Conservation (phyloP, 2,329 filamentous ascomycete species). For the Fusarium temperatum region DNA sequence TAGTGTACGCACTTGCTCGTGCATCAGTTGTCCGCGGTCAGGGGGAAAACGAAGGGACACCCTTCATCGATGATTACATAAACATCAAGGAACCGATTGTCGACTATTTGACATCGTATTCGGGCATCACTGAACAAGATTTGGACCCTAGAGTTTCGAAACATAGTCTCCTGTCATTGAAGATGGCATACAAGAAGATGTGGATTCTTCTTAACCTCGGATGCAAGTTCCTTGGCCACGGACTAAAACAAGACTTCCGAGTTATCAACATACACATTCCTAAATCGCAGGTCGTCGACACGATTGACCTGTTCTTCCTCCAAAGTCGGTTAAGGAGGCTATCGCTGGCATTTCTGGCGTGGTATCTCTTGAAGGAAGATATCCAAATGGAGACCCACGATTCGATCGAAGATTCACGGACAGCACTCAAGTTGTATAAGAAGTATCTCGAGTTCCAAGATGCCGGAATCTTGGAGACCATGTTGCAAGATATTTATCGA, state of each 20-base stretch:
- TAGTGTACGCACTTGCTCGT: conserved; percentile 89
- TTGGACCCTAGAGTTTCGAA: conserved; percentile 80
- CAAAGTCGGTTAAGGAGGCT: conserved; percentile 84
- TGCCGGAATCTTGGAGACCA: conserved; percentile 82
- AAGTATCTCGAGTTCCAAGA: conserved; percentile 92
- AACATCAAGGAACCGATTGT: conserved; percentile 89
- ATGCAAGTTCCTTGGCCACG: conserved; percentile 93
- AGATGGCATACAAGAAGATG: conserved; percentile 95
- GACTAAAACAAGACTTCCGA: conserved; percentile 93
- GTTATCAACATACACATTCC: conserved; percentile 98
- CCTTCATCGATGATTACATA: conserved; percentile 98
- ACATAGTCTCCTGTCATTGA: conserved; percentile 87
- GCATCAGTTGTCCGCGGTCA: conserved; percentile 88
- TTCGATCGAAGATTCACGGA: conserved; percentile 92
- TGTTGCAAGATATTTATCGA: conserved; percentile 86
- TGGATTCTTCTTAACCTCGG: conserved; percentile 96
- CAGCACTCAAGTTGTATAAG: conserved; percentile 85
- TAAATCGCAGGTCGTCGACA: conserved; percentile 89
- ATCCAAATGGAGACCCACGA: conserved; percentile 95
- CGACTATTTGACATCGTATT: conserved; percentile 94
- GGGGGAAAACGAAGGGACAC: conserved; percentile 79
- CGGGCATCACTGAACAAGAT: conserved; percentile 87
- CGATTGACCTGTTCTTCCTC: conserved; percentile 89
- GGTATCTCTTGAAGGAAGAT: conserved; percentile 89
- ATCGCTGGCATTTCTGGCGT: conserved; percentile 89